These are phyloP conservation scores for Centaurea solstitialis DNA, from an alignment of 129 eudicot genomes.

Conservation along the genomic window DNA sequence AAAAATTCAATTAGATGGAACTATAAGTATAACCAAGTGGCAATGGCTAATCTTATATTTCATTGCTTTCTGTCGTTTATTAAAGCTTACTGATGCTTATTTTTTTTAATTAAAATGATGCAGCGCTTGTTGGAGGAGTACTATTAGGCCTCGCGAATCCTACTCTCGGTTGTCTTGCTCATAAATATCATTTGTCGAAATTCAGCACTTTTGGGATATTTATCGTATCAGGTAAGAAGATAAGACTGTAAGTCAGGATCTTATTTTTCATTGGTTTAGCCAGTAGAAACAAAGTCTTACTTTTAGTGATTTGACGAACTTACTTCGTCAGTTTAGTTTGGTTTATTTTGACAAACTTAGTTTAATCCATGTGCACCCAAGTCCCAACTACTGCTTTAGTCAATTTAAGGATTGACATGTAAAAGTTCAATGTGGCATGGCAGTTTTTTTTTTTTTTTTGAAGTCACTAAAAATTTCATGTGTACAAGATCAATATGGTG, in stretches of 20 bases:
- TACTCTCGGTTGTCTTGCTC: conserved; percentile 80
- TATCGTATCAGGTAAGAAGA: conserved; percentile 66
- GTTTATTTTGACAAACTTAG: background rate
- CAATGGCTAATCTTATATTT: background rate
- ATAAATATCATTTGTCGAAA: conserved; percentile 61
- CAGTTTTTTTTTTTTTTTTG: background rate
- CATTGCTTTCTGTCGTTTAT: too few relatives aligned
- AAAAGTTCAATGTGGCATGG: background rate
- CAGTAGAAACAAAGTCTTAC: background rate
- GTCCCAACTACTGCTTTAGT: background rate
- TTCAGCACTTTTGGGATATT: conserved; percentile 84
- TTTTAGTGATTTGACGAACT: background rate
- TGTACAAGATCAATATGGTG: background rate
- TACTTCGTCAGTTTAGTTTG: background rate
- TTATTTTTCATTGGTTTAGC: background rate
- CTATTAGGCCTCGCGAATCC: conserved; percentile 78
- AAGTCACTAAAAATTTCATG: background rate
- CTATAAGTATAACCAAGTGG: background rate
- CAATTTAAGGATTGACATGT: background rate
- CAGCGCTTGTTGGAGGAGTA: conserved; percentile 93
- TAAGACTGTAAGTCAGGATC: background rate
- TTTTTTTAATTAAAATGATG: conserved; percentile 26
- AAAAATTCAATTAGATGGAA: background rate
- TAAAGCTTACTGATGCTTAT: conserved; percentile 19
- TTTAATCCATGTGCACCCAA: background rate